A percentile compares a stretch with the other conserved stretches of the same genome.
Conservation (phyloP, 164 flowering plant species). For the Houttuynia cordata region DNA sequence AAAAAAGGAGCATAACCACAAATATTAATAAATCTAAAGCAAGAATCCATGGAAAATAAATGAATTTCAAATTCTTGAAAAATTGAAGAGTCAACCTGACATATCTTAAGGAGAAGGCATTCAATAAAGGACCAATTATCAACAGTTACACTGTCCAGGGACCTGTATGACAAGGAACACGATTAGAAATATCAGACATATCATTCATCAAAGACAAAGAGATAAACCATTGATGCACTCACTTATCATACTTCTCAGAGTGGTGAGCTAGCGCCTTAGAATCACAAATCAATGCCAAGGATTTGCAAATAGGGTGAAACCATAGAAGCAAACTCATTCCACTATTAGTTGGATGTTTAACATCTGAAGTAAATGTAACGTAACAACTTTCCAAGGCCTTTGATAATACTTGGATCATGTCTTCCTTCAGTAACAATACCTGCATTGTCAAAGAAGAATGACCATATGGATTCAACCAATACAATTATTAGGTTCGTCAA, state of each 20-base stretch:
- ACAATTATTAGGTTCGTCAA: no score
- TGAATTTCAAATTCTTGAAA: neutral
- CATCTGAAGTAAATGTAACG: conserved; percentile 28
- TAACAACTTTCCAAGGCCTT: conserved; percentile 43
- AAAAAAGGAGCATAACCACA: no score
- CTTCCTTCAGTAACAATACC: conserved; percentile 54
- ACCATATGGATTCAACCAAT: neutral
- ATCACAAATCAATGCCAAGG: conserved; percentile 39
- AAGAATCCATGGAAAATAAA: neutral
- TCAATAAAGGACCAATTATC: conserved; percentile 42
- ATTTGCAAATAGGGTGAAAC: conserved; percentile 60
- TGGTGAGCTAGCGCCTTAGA: conserved; percentile 16
- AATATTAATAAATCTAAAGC: no score
- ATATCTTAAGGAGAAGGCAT: conserved; percentile 36
- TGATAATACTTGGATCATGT: conserved; percentile 30
- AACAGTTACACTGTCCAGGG: conserved; percentile 22
- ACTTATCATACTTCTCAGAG: conserved; percentile 31
- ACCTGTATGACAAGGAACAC: conserved; percentile 13
- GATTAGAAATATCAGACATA: neutral
- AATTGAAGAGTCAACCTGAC: conserved; percentile 43
- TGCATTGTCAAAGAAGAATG: conserved; percentile 6
- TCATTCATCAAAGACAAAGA: neutral
- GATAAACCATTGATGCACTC: conserved; percentile 14
- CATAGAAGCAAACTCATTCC: conserved; percentile 36
- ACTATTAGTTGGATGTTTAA: conserved; percentile 23